These are phyloP conservation scores for Alternaria triticimaculans DNA, from an alignment of 2,329 filamentous ascomycete species.

Conservation along the genomic window DNA sequence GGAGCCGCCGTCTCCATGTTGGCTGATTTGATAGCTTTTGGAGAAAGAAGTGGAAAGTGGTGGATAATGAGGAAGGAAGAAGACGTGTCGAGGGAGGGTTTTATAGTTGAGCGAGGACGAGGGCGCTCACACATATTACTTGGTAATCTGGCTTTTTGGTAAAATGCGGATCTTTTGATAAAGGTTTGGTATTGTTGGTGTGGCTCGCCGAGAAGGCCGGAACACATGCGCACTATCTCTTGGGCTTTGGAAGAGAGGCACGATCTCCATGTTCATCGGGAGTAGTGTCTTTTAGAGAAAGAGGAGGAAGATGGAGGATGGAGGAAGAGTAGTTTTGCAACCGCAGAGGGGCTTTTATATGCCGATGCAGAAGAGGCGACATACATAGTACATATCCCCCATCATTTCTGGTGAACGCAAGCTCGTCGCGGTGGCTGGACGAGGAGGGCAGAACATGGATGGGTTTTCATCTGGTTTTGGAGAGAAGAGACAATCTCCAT, in stretches of 20 bases:
- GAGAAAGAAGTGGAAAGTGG: neutral
- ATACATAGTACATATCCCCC: neutral
- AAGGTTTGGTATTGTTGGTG: neutral
- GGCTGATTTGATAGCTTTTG: no score
- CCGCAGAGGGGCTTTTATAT: neutral
- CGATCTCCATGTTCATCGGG: no score
- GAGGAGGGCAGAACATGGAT: neutral
- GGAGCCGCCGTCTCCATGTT: neutral
- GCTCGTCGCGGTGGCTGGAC: neutral
- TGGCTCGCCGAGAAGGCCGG: neutral
- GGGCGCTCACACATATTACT: no score
- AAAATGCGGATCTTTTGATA: accelerated
- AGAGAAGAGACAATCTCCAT: neutral
- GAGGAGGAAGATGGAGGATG: neutral
- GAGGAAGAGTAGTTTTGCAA: neutral
- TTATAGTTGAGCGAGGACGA: neutral
- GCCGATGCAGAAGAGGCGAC: no score
- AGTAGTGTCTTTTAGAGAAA: no score
- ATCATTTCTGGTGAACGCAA: neutral
- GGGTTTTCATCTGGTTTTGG: no score
- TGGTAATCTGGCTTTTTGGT: no score
- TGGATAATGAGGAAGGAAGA: neutral
- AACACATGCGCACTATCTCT: no score
- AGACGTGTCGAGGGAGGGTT: accelerated
- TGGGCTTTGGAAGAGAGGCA: neutral